Evolutionary conservation across 2,329 filamentous ascomycete genomes (phyloP).

Genomic region (Coniochaeta ligniaria): DNA sequence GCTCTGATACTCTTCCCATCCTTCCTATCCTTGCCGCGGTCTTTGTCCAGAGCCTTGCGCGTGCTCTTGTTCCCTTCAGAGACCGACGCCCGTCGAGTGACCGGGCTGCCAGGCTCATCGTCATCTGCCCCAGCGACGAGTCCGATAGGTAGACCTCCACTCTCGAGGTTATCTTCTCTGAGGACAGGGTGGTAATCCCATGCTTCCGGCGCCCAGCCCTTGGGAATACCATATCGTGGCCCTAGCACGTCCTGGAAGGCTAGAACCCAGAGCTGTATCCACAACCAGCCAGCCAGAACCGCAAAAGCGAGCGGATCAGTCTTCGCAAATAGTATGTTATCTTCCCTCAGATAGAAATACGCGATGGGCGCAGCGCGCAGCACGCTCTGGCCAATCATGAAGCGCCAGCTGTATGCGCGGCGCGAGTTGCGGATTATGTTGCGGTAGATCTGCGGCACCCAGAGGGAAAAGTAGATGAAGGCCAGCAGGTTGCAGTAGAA

Average conservation of each 20-base stretch:
- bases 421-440: slow-evolving; percentile 89
- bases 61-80: slow-evolving; percentile 4
- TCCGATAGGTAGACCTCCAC: slow-evolving; percentile 74
- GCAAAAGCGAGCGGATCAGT: slow-evolving; percentile 60
- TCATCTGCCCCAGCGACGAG: slow-evolving; percentile 32
- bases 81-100: slow-evolving; percentile 8
- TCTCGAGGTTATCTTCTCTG: slow-evolving; percentile 73
- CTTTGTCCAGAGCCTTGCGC: slow-evolving; percentile 25
- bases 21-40: slow-evolving; percentile 19
- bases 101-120: slow-evolving; percentile 4
- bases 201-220: slow-evolving; percentile 60
- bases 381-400: slow-evolving; percentile 75
- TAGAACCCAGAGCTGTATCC: slow-evolving; percentile 77
- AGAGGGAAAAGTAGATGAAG: slow-evolving; percentile 79
- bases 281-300: slow-evolving; percentile 69
- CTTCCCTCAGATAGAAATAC: slow-evolving; percentile 73
- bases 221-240: slow-evolving; percentile 76
- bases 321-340: slow-evolving; percentile 75
- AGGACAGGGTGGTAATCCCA: slow-evolving; percentile 96
- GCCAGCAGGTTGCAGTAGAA: slow-evolving; percentile 57
- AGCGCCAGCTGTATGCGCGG: slow-evolving; percentile 85
- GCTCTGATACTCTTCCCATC: slow-evolving; percentile 10
- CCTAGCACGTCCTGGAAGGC: slow-evolving; percentile 78
- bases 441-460: slow-evolving; percentile 85
- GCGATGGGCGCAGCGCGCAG: slow-evolving; percentile 72